Evolutionary conservation across 1,284 basidiomycete species (phyloP), one percentile per base, ranked within the genome.

Genomic region (Cryptococcus hybrid): DNA sequence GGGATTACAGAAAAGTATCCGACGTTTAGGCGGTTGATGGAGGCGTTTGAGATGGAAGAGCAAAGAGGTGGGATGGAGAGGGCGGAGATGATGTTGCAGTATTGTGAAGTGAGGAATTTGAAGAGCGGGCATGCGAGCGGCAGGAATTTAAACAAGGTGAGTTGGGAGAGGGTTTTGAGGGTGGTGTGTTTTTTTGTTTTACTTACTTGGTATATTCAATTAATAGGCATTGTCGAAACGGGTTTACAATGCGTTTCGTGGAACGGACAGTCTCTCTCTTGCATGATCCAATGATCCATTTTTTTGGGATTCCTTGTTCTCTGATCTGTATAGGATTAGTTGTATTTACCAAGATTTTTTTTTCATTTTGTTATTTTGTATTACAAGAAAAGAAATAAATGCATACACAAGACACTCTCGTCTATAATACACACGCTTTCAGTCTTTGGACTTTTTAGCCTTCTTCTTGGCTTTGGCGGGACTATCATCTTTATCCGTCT

Each of bases 1-100:
- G 71, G 73, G 2, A 72, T 79, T 38, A 60, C 65, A 0, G 55
- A 60, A 0, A 60, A 64, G 47, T 74, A 71, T 42, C 57, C 61
- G 0, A 68, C 67, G 0, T 77, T 77, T 59, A 58, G 62, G 38
- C 56, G 59, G 0, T 49, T 79, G 51, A 79, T 79, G 56, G 60
- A 64, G 24, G 70, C 66, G n/a, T 79, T 66, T 48, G 74, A 77
- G 40, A 49, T 46, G 42, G 65, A 66, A 6, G 75, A 76, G 54
- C 45, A 61, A 35, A 45, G 50, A 1, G 68, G 62, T 11, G 59
- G 58, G 9, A 48, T 42, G 5, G 59, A 50, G 30, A 62, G 56
- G 1, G 68, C 60, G 2, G 73, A 72, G 44, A 55, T 39, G 7
- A 53, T 78, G 66, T 50, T 78, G 46, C 61, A 61, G 38, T 65